phyloP scores from a whole-genome alignment of 768 basidiomycete genomes.

The Mycena crocata region DNA sequence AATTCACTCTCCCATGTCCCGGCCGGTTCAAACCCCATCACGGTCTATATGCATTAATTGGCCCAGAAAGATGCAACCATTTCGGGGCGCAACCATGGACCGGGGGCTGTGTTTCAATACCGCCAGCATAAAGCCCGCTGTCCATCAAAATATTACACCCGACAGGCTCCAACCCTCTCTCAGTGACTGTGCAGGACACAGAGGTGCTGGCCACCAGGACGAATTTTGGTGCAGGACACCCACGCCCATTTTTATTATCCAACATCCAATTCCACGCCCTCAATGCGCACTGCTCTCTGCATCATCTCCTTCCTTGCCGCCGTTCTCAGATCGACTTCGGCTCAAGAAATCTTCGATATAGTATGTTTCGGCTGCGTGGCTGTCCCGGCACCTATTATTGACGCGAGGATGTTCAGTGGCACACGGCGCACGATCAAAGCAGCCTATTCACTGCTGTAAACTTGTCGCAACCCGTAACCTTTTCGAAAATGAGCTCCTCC shows the following conservation, averaged over 20 bases:
- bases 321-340: neutral
- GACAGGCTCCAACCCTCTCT: slow-evolving; percentile 15
- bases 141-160: too few species aligned
- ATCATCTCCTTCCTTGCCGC: neutral
- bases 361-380: neutral
- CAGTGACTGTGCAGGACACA: slow-evolving; percentile 21
- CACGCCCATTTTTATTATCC: neutral
- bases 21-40: too few species aligned
- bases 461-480: neutral
- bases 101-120: too few species aligned
- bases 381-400: neutral
- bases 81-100: too few species aligned
- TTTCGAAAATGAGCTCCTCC: neutral
- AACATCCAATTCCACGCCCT: neutral
- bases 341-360: slow-evolving; percentile 8
- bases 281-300: neutral
- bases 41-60: too few species aligned
- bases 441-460: neutral
- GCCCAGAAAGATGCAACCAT: too few species aligned
- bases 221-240: slow-evolving; percentile 17
- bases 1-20: too few species aligned
- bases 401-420: neutral
- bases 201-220: slow-evolving; percentile 21
- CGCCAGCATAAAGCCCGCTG: too few species aligned
- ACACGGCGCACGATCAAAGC: slow-evolving; percentile 13